phyloP scores from a whole-genome alignment of 495 filamentous ascomycete species.

The Xylaria telfairii region DNA sequence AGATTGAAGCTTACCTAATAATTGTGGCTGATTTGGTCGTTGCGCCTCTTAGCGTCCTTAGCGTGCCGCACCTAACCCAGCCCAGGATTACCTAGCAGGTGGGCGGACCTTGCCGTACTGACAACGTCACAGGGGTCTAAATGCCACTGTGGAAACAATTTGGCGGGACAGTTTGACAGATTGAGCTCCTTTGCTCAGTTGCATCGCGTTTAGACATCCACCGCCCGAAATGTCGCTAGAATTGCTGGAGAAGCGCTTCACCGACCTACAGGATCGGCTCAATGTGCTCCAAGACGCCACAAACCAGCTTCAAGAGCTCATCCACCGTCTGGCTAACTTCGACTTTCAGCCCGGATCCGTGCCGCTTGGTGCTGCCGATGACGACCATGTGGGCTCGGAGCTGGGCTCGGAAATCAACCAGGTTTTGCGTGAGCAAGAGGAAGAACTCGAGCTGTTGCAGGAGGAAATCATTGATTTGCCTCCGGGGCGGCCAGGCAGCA shows the following conservation, averaged over 20 bases:
- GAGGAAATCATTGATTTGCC: constrained; percentile 78
- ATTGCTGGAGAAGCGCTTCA: constrained; percentile 68
- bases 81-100: background rate
- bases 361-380: constrained; percentile 59
- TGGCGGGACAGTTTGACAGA: background rate
- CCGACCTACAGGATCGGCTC: constrained; percentile 68
- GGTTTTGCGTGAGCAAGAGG: constrained; percentile 80
- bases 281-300: constrained; percentile 71
- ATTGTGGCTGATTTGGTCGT: constrained; percentile 13
- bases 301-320: constrained; percentile 72
- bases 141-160: constrained; percentile 20
- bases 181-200: background rate
- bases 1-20: constrained; percentile 13
- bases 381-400: constrained; percentile 72
- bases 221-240: constrained; percentile 60
- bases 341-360: constrained; percentile 66
- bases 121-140: constrained; percentile 8
- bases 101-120: background rate
- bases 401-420: constrained; percentile 83
- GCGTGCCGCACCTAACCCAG: background rate
- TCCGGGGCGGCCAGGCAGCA: constrained; percentile 47
- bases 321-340: constrained; percentile 73
- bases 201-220: background rate
- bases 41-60: no score
- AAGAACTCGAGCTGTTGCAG: constrained; percentile 80